Conservation (phyloP, 2,329 filamentous ascomycete genomes). For the Aureobasidium musti region DNA sequence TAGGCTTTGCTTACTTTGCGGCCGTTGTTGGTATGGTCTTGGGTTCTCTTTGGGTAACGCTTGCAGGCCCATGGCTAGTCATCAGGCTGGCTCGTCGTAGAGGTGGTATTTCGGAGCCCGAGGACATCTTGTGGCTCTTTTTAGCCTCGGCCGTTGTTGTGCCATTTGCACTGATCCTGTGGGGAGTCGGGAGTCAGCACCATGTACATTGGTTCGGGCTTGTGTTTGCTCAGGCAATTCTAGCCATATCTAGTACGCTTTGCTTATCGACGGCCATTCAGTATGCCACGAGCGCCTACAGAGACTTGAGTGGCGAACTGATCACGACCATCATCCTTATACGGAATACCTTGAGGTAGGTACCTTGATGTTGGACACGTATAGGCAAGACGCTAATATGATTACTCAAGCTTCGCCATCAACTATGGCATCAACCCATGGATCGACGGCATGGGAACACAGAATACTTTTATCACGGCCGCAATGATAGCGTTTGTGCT, state of each 20-base stretch:
- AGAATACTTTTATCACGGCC: slow-evolving; percentile 50
- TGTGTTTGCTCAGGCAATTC: slow-evolving; percentile 39
- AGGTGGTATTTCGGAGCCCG: slow-evolving; percentile 47
- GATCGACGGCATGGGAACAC: slow-evolving; percentile 47
- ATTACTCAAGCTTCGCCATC: slow-evolving; percentile 45
- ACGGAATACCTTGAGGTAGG: slow-evolving; percentile 48
- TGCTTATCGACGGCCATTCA: slow-evolving; percentile 27
- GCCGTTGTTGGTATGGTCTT: slow-evolving; percentile 38
- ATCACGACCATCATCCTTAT: slow-evolving; percentile 51
- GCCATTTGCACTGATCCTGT: slow-evolving; percentile 23
- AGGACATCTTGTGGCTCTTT: slow-evolving; percentile 48
- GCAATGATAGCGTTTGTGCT: slow-evolving; percentile 33
- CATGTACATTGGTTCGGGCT: slow-evolving; percentile 32
- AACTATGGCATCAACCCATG: slow-evolving; percentile 52
- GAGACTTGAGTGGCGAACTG: slow-evolving; percentile 49
- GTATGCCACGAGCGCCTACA: slow-evolving; percentile 24
- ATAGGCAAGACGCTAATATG: not conserved
- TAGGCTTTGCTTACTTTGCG: slow-evolving; percentile 41
- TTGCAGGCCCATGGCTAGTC: slow-evolving; percentile 37
- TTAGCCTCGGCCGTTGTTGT: slow-evolving; percentile 26
- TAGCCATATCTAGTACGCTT: slow-evolving; percentile 34
- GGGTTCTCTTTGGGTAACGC: slow-evolving; percentile 42
- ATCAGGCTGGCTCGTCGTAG: slow-evolving; percentile 47
- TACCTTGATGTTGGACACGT: not conserved
- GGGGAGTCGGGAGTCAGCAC: slow-evolving; percentile 9